These are phyloP conservation scores for Stereocaulon alpinum DNA, from an alignment of 495 filamentous ascomycete genomes.

Conservation along the genomic window DNA sequence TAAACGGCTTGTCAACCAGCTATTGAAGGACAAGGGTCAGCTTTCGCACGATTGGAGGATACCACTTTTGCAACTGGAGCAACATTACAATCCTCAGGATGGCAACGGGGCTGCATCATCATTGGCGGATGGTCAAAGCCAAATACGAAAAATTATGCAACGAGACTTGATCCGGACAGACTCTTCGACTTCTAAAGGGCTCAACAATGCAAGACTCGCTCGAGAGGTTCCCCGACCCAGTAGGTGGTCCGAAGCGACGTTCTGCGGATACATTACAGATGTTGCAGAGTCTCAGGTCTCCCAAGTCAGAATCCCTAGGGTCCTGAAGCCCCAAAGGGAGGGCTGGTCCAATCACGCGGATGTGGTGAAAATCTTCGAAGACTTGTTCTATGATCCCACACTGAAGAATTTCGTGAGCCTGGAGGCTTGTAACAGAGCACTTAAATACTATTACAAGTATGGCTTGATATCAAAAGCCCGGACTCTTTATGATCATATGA, in stretches of 20 bases:
- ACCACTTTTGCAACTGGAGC: constrained; percentile 7
- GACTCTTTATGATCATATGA: constrained; percentile 25
- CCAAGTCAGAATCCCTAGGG: background rate
- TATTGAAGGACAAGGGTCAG: constrained; percentile 12
- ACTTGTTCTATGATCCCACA: constrained; percentile 4
- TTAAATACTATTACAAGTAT: constrained; percentile 31
- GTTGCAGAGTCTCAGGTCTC: constrained; percentile 6
- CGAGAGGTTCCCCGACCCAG: background rate
- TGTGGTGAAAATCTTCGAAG: constrained; percentile 9
- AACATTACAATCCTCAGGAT: background rate
- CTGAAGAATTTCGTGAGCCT: constrained; percentile 4
- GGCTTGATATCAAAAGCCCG: constrained; percentile 26
- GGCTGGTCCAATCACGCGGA: constrained; percentile 10
- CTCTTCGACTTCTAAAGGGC: background rate
- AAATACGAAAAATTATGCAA: background rate
- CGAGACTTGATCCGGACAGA: background rate
- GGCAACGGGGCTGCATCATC: background rate
- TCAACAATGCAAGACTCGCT: background rate
- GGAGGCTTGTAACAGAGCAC: constrained; percentile 31
- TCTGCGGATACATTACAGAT: constrained; percentile 8
- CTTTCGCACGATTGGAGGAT: constrained; percentile 18
- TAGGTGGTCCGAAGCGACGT: constrained; percentile 6
- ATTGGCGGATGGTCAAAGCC: background rate
- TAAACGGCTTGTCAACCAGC: constrained; percentile 14
- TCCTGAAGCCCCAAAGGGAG: background rate